Evolutionary conservation across 768 basidiomycete genomes (phyloP).

Genomic region (Boletus rufocinnamomeus): DNA sequence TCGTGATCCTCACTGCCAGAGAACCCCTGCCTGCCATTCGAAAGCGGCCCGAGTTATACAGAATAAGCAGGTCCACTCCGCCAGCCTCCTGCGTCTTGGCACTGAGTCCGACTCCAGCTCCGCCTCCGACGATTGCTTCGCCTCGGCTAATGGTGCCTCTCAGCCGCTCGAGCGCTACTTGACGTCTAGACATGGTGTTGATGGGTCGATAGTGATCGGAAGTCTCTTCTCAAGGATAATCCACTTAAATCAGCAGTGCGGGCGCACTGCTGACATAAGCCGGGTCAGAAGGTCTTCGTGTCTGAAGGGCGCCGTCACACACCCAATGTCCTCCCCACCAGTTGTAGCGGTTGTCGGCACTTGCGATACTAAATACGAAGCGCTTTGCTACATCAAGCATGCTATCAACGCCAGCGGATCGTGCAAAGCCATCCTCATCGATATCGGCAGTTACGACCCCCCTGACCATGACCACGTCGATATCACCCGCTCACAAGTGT

Average conservation of each 20-base stretch:
- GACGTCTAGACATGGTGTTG: constrained; percentile 21
- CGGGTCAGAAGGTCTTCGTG: background rate
- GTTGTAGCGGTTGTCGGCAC: constrained; percentile 30
- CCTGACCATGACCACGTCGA: constrained; percentile 19
- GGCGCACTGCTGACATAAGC: constrained; percentile 25
- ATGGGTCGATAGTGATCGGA: background rate
- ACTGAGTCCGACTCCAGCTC: constrained; percentile 29
- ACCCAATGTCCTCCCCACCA: constrained; percentile 13
- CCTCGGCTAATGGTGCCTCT: constrained; percentile 19
- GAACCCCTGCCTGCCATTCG: constrained; percentile 36
- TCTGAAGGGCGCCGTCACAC: background rate
- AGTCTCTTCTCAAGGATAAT: background rate
- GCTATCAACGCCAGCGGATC: constrained; percentile 11
- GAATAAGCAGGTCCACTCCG: constrained; percentile 30
- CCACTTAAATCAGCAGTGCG: too few species aligned
- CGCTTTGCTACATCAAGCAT: constrained; percentile 26
- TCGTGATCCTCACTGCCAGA: constrained; percentile 24
- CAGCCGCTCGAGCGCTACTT: constrained; percentile 15
- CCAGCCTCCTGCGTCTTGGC: constrained; percentile 32
- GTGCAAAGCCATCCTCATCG: constrained; percentile 32
- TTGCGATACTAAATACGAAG: constrained; percentile 31
- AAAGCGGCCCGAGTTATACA: constrained; percentile 35
- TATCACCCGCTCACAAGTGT: constrained; percentile 23
- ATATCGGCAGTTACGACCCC: constrained; percentile 24
- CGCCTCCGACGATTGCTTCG: constrained; percentile 29